These are phyloP conservation scores for Mrakia frigida DNA, from an alignment of 768 basidiomycete genomes.

Conservation along the genomic window DNA sequence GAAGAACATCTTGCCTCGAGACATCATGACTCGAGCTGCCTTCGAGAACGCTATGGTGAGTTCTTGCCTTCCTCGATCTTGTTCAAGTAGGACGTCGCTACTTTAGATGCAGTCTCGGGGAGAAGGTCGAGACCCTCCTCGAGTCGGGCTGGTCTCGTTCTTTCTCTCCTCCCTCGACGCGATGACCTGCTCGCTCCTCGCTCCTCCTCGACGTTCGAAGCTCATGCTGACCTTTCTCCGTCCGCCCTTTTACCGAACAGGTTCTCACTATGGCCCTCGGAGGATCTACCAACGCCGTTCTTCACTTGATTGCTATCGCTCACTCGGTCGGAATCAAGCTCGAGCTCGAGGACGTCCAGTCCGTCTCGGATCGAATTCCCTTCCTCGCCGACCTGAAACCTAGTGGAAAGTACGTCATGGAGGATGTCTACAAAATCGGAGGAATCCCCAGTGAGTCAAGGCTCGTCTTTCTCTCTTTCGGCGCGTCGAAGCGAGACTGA, in stretches of 20 bases:
- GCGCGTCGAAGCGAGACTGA: neutral
- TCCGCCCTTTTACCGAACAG: conserved; percentile 47
- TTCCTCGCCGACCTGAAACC: conserved; percentile 97
- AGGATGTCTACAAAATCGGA: conserved; percentile 90
- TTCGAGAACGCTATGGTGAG: conserved; percentile 96
- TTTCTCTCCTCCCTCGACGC: too few species aligned
- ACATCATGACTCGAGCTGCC: conserved; percentile 94
- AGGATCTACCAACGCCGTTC: conserved; percentile 94
- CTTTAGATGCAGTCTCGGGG: too few species aligned
- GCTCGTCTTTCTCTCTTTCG: neutral
- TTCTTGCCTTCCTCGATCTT: conserved; percentile 24
- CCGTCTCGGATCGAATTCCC: conserved; percentile 82
- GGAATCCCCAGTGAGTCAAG: conserved; percentile 79
- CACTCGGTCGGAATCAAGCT: conserved; percentile 89
- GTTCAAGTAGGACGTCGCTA: too few species aligned
- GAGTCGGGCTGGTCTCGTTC: too few species aligned
- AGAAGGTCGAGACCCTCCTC: too few species aligned
- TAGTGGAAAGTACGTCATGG: conserved; percentile 98
- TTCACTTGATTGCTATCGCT: conserved; percentile 94
- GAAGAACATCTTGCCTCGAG: conserved; percentile 83
- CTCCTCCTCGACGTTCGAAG: too few species aligned
- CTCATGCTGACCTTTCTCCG: too few species aligned
- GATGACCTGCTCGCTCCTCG: too few species aligned
- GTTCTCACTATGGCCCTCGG: conserved; percentile 94
- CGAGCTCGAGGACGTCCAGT: conserved; percentile 86